These are phyloP conservation scores for Rhodotorula taiwanensis DNA, from an alignment of 768 basidiomycete species.

Conservation along the genomic window DNA sequence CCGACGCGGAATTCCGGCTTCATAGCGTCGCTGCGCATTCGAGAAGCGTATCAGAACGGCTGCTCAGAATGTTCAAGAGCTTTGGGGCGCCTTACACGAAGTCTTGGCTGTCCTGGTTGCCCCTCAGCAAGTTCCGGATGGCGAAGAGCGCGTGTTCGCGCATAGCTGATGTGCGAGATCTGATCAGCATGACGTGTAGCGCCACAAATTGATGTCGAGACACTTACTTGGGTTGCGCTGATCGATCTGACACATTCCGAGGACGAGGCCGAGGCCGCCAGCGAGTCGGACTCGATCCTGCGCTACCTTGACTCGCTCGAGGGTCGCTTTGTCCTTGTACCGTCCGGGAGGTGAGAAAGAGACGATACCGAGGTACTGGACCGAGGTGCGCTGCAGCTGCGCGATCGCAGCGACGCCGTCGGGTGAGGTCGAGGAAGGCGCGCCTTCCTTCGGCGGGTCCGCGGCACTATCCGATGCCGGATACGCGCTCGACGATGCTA, in stretches of 20 bases:
- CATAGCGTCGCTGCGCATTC: slow-evolving; percentile 7
- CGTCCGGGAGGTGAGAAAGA: slow-evolving; percentile 6
- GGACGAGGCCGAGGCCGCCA: slow-evolving; percentile 19
- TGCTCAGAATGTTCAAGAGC: background rate
- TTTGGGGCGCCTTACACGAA: slow-evolving; percentile 58
- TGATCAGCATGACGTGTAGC: background rate
- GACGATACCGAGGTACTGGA: slow-evolving; percentile 21
- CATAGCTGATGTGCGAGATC: slow-evolving; percentile 66
- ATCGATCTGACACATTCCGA: slow-evolving; percentile 32
- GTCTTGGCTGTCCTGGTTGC: slow-evolving; percentile 71
- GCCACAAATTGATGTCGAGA: background rate
- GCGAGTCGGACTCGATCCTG: slow-evolving; percentile 11
- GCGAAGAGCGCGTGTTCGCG: slow-evolving; percentile 87
- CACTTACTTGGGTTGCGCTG: slow-evolving; percentile 30
- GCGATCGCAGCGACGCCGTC: slow-evolving; percentile 6
- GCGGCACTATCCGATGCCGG: too few relatives aligned
- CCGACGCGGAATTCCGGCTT: slow-evolving; percentile 28
- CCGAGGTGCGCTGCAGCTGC: slow-evolving; percentile 26
- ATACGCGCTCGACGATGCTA: too few relatives aligned
- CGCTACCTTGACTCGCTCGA: background rate
- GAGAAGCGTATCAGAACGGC: too few relatives aligned
- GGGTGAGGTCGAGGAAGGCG: background rate
- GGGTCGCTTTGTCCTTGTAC: too few relatives aligned
- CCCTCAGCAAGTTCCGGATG: slow-evolving; percentile 66
- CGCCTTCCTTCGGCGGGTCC: background rate